These are phyloP conservation scores for Fusarium pseudonygamai DNA, from an alignment of 2,329 filamentous ascomycete genomes.

Conservation along the genomic window DNA sequence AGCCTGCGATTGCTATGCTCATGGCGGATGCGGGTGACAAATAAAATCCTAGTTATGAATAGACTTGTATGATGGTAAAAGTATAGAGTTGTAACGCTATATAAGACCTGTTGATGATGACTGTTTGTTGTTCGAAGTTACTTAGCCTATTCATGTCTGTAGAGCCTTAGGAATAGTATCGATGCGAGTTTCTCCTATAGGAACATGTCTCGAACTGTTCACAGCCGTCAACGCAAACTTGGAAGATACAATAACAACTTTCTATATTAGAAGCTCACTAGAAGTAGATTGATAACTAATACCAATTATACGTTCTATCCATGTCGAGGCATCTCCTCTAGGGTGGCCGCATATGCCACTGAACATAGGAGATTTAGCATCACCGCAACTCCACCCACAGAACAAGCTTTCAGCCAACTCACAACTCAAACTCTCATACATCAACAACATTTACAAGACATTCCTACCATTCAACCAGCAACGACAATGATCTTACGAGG, in stretches of 20 bases:
- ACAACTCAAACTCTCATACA: no score
- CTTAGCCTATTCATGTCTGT: fast-evolving
- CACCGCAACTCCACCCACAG: background rate
- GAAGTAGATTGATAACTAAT: background rate
- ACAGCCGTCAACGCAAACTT: background rate
- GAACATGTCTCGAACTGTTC: background rate
- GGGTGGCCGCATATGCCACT: background rate
- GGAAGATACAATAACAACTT: background rate
- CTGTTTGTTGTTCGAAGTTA: background rate
- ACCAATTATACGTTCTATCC: background rate
- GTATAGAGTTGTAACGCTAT: background rate
- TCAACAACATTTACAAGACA: background rate
- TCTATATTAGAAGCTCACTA: background rate
- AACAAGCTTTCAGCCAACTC: background rate
- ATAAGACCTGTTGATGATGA: background rate
- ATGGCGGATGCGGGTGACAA: conserved; percentile 28
- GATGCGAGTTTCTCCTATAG: background rate
- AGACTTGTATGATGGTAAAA: background rate
- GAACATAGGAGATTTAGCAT: background rate
- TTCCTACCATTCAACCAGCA: background rate
- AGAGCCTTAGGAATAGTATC: background rate
- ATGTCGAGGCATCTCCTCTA: no score
- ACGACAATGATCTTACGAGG: background rate
- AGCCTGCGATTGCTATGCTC: conserved; percentile 38
- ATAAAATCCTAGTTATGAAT: background rate